Evolutionary conservation across 2,329 filamentous ascomycete species (phyloP), one percentile per base, ranked within the genome.

Genomic region (Cytospora piceae): DNA sequence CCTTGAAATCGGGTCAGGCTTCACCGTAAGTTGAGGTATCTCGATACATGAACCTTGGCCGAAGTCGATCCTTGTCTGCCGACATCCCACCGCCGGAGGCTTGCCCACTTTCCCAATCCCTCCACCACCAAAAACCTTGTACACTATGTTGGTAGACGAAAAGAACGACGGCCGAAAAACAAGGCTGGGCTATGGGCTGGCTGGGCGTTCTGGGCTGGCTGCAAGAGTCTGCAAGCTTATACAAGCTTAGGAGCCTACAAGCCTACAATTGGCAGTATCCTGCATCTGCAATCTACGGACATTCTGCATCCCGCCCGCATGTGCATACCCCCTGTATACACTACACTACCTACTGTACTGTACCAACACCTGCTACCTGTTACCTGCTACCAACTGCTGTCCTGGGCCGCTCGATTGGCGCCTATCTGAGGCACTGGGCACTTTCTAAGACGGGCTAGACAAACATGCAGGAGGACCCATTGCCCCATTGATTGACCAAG

Each of bases 401-500:
- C 15, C 24, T 17, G 22, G 22, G 52, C 52, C 22, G 24, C 24
- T 54, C 52, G 27, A 60, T 55, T 65, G 63, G 63, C 63, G 63
- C 63, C 56, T 46, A 55, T 42, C 29, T 55, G 34, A 29, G 32
- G 55, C 34, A 51, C 52, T 63, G 63, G 63, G 63, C 57, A 51
- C 58, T 65, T 55, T 49, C 57, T 49, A 20, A 65, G 56, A 34
- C 56, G 51, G 63, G 56, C 63, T 65, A 65, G 63, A 39, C 57
- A 49, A n/a, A 61, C 32, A 34, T 60, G 63, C 63, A 61, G 63
- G 61, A 63, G 61, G 61, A 57, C 51, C 53, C 61, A 63, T 63
- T 64, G 51, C 63, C 51, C 39, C 63, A 60, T 60, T 56, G 29
- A 51, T 56, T 65, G 53, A 57, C 65, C 65, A 67, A 67, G 65